Evolutionary conservation across 2,329 filamentous ascomycete species (phyloP).

Genomic region (Aspergillus quadrilineatus): DNA sequence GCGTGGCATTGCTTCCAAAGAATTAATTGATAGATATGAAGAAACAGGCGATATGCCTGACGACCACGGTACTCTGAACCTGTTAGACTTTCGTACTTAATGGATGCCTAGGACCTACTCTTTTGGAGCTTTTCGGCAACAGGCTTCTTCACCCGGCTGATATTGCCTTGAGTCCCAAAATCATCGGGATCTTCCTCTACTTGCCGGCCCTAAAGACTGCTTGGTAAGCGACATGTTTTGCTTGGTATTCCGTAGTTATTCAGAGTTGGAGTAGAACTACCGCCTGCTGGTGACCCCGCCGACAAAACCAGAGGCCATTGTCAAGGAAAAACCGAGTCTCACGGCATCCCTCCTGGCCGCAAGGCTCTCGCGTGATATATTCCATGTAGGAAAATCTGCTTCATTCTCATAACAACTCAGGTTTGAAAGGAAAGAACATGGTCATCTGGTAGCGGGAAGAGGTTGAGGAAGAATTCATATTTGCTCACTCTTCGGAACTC

Average conservation of each 20-base stretch:
- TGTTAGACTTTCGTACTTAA: conserved; percentile 1
- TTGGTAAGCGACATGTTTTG: not conserved
- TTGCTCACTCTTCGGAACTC: conserved; percentile 1
- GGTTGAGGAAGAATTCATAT: not conserved
- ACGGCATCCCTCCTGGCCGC: conserved; percentile 65
- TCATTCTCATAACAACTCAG: conserved; percentile 26
- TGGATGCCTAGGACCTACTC: conserved; percentile 34
- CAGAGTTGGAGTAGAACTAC: conserved; percentile 42
- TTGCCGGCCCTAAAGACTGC: conserved; percentile 38
- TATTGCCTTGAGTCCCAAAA: conserved; percentile 62
- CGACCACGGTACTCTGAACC: conserved; percentile 58
- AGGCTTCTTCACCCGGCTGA: conserved; percentile 55
- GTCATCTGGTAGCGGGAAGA: not conserved
- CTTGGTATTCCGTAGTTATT: not conserved
- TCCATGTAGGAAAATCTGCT: conserved; percentile 36
- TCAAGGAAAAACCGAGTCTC: conserved; percentile 70
- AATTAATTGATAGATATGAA: conserved; percentile 81
- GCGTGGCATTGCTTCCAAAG: conserved; percentile 77
- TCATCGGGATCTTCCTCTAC: conserved; percentile 65
- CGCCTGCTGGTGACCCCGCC: conserved; percentile 76
- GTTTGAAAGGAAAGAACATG: conserved; percentile 2
- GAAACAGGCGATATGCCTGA: conserved; percentile 71
- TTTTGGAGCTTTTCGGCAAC: conserved; percentile 53
- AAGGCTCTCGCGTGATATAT: conserved; percentile 49
- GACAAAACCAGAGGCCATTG: conserved; percentile 75